Evolutionary conservation across 129 eudicot genomes (phyloP), one percentile per base, ranked within the genome.

Genomic region (Kitagawia praeruptora): DNA sequence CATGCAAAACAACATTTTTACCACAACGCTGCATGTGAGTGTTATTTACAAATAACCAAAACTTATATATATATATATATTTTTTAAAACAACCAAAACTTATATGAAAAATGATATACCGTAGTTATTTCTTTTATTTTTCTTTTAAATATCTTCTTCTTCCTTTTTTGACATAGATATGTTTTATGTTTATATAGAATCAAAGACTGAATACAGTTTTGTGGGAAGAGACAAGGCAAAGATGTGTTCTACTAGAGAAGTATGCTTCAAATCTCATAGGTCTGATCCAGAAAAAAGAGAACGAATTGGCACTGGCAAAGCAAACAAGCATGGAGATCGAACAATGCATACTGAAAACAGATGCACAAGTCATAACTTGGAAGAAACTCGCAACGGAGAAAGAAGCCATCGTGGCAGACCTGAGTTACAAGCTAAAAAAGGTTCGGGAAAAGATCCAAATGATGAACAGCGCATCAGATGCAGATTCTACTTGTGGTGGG

Each of bases 241-340:
- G 81, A 75, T 80, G 78, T 19, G 18, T 80, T 23, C 18, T 87
- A 1, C 46, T 87, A 42, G 87, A 87, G 6, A 84, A 21, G 45
- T 87, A 80, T 25, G 89, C 88, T 71, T 79, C 84, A 46, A 87
- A 74, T 64, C 75, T 87, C 70, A 78, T 72, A 61, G 51, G 19
- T 16, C 79, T 91, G 40, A 48, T 91, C 48, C 78, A 75, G 31
- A 82, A 81, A 79, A 91, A 85, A 84, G 93, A 91, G 11, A 84
- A 85, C 27, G 85, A 82, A 16, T 18, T 91, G 42, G 84, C 79
- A 69, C 34, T 76, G 9, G 91, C 88, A 70, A 82, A 79, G 27
- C 84, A 23, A 56, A 84, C 79, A 66, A 79, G 86, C 44, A 44
- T 7, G 70, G 86, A 85, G 85, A 89, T 91, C 46, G 87, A 89